A percentile compares a stretch with the other conserved stretches of the same genome.
phyloP scores from a whole-genome alignment of 345 rosid genomes.

The Sisymbrium irio region DNA sequence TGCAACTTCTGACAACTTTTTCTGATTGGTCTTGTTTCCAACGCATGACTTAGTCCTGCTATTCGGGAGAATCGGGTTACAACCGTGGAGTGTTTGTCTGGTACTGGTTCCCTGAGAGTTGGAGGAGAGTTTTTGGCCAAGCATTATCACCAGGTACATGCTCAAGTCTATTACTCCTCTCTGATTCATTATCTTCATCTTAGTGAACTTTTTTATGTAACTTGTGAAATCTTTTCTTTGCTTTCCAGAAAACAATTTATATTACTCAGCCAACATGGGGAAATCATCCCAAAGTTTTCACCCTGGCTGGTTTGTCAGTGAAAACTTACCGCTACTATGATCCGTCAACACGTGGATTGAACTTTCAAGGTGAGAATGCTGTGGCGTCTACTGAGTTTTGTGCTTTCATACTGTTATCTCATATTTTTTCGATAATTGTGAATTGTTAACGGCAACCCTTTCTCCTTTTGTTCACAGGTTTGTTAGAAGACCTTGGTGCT shows the following conservation, averaged over 20 bases:
- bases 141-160: constrained; percentile 67
- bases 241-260: constrained; percentile 59
- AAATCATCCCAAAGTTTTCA: constrained; percentile 72
- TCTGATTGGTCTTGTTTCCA: too few relatives aligned
- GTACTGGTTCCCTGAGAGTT: constrained; percentile 87
- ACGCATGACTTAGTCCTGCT: constrained; percentile 82
- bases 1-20: not conserved
- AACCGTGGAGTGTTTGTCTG: constrained; percentile 87
- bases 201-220: not conserved
- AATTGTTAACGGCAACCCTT: not conserved
- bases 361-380: constrained; percentile 54
- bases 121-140: constrained; percentile 84
- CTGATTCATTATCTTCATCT: not conserved
- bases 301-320: constrained; percentile 70
- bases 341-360: constrained; percentile 72
- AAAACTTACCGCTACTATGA: constrained; percentile 78
- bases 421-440: not conserved
- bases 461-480: constrained; percentile 45
- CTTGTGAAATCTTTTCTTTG: constrained; percentile 6
- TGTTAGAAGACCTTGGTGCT: constrained; percentile 81
- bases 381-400: not conserved
- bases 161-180: not conserved
- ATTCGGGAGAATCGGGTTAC: constrained; percentile 69
- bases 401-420: not conserved
- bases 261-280: constrained; percentile 93